Evolutionary conservation across 2,329 filamentous ascomycete genomes (phyloP), one percentile per base, ranked within the genome.

Genomic region (Nemania abortiva): DNA sequence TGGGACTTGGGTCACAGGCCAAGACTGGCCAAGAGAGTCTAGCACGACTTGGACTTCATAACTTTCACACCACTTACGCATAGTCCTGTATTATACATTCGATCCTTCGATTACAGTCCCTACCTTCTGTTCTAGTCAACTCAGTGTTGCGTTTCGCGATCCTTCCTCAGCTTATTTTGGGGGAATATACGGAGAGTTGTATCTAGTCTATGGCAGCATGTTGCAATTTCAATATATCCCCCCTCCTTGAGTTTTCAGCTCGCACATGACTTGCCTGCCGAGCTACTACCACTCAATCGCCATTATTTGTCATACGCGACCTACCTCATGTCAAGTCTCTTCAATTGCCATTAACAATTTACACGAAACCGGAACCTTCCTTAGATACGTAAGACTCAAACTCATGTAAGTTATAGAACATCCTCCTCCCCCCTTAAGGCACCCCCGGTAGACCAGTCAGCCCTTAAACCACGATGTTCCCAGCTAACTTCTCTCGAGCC

Each of bases 1-100:
- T 42, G 65, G 65, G 37, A 66, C 65, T 37, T 61, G 57, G 55
- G 65, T 52, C 27, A 34, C 42, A 3, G 56, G 57, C 65, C 65
- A 67, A 63, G 65, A 52, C 31, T 34, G 34, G 53, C 64, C 45
- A 66, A 66, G 65, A 10, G 15, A 20, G 45, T 49, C 45, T 49
- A 49, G 45, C 37, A 60, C 56, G 20, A 55, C 56, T 59, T 22
- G 9, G 27, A 56, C 52, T 56, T 55, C 37, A 52, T 13, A 47
- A 63, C 53, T n/a, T 31, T 63, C 49, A 49, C 50, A 53, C 34
- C 24, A 52, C 39, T 7, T 24, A 24, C 27, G 15, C 37, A 13
- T 11, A 15, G 6, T 42, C 31, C 31, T n/a, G n/a, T n/a, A n/a
- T n/a, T 34, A 34, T 34, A 34, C 31, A 34, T 34, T 34, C 31